Conservation (phyloP, 2,329 filamentous ascomycete genomes). For the Xylariales sp. region DNA sequence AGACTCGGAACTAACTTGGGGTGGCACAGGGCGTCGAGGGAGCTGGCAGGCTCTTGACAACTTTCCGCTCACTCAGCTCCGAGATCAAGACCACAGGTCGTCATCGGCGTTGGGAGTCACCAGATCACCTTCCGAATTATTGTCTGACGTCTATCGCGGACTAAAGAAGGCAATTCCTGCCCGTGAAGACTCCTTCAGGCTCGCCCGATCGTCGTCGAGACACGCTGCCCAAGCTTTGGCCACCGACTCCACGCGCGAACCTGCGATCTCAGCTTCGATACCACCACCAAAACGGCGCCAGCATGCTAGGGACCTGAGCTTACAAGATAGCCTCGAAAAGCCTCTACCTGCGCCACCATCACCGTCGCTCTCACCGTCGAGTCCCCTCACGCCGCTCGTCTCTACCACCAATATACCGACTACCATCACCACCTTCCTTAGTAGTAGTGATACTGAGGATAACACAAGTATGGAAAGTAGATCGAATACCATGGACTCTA, state of each 20-base stretch:
- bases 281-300: slow-evolving; percentile 50
- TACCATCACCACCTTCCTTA: slow-evolving; percentile 51
- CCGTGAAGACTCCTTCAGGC: slow-evolving; percentile 57
- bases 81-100: slow-evolving; percentile 52
- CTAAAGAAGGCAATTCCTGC: slow-evolving; percentile 60
- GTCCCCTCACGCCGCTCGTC: slow-evolving; percentile 48
- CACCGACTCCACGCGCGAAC: slow-evolving; percentile 41
- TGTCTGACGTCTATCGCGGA: slow-evolving; percentile 65
- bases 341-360: slow-evolving; percentile 66
- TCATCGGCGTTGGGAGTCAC: slow-evolving; percentile 33
- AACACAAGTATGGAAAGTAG: slow-evolving; percentile 55
- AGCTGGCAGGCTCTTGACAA: slow-evolving; percentile 55
- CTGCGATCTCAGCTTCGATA: slow-evolving; percentile 24
- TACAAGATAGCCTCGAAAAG: slow-evolving; percentile 69
- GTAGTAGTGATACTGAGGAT: slow-evolving; percentile 46
- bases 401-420: slow-evolving; percentile 25
- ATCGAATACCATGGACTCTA: slow-evolving; percentile 63
- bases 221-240: slow-evolving; percentile 53
- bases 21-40: slow-evolving; percentile 45
- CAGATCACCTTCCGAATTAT: slow-evolving; percentile 59
- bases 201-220: slow-evolving; percentile 59
- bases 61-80: slow-evolving; percentile 51
- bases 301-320: slow-evolving; percentile 64
- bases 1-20: slow-evolving; percentile 47
- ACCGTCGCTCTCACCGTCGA: slow-evolving; percentile 50